Evolutionary conservation across 768 basidiomycete genomes (phyloP).

Genomic region (Mrakia gelida): DNA sequence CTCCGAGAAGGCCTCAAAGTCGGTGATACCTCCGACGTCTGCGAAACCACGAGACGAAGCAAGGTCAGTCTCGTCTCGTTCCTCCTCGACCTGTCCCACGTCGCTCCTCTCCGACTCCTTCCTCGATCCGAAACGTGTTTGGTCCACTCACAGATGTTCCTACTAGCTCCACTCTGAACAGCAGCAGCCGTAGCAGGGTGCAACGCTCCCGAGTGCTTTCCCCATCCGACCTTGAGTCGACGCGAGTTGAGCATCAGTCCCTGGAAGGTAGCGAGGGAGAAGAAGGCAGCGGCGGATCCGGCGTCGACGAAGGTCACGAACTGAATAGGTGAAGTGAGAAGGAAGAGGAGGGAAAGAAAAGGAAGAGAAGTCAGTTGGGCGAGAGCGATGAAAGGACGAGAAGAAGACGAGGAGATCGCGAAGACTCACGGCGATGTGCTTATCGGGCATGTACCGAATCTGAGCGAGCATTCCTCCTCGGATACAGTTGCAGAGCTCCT

Average conservation of each 20-base stretch:
- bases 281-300: conserved; percentile 86
- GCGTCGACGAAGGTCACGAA: conserved; percentile 97
- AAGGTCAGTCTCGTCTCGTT: background rate
- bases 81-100: too few relatives aligned
- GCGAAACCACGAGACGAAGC: background rate
- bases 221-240: conserved; percentile 95
- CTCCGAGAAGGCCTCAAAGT: conserved; percentile 86
- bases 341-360: conserved; percentile 3
- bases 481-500: conserved; percentile 94
- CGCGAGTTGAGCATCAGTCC: conserved; percentile 89
- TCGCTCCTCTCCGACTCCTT: background rate
- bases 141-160: conserved; percentile 65
- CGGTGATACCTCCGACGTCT: conserved; percentile 57
- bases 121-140: background rate
- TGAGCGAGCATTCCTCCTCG: conserved; percentile 95
- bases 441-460: conserved; percentile 91
- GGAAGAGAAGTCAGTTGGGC: conserved; percentile 14
- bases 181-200: conserved; percentile 77
- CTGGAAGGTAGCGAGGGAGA: conserved; percentile 82
- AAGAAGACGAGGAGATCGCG: background rate
- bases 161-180: conserved; percentile 85
- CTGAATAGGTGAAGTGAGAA: conserved; percentile 46
- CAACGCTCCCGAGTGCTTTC: conserved; percentile 86
- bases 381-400: background rate
- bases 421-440: conserved; percentile 82